Percentiles rank a stretch among this genome's conserved stretches.
Evolutionary conservation across 805 yeast genomes (phyloP).

Genomic region (Candida suzukii): DNA sequence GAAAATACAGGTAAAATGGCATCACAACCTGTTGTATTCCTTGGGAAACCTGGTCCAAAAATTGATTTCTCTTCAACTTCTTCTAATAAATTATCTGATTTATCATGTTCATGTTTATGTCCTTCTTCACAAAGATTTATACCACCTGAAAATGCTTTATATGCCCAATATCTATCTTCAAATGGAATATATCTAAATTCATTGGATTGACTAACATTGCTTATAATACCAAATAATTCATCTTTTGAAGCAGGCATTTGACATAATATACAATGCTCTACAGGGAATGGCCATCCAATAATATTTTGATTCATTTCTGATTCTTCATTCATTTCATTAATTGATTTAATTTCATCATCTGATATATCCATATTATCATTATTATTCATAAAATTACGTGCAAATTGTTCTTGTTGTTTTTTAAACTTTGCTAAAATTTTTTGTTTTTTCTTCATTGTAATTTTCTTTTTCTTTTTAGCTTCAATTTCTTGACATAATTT

Average conservation of each 20-base stretch:
- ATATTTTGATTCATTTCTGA: constrained; percentile 24
- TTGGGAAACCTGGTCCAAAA: constrained; percentile 69
- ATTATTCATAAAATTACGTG: constrained; percentile 37
- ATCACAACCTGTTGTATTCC: constrained; percentile 23
- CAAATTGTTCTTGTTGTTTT: constrained; percentile 71
- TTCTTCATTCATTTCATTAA: constrained; percentile 25
- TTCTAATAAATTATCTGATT: constrained; percentile 31
- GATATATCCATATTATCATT: constrained; percentile 34
- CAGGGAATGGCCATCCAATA: constrained; percentile 59
- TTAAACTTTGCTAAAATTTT: constrained; percentile 73
- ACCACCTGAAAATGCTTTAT: constrained; percentile 51
- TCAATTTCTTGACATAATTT: constrained; percentile 28
- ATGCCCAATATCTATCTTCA: constrained; percentile 55
- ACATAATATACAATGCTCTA: constrained; percentile 72
- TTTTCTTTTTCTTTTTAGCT: constrained; percentile 51
- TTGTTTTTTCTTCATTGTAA: constrained; percentile 64
- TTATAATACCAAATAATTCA: constrained; percentile 71
- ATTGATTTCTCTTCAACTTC: constrained; percentile 31
- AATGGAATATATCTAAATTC: constrained; percentile 61
- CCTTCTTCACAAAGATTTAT: constrained; percentile 29
- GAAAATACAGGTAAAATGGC: constrained; percentile 45
- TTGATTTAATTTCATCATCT: constrained; percentile 27
- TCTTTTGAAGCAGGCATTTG: constrained; percentile 60
- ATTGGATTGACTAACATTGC: constrained; percentile 51
- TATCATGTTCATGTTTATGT: constrained; percentile 7